A percentile compares a stretch with the other conserved stretches of the same genome.
These are phyloP conservation scores for Colletotrichum sansevieriae DNA, from an alignment of 2,329 filamentous ascomycete species.

Conservation along the genomic window DNA sequence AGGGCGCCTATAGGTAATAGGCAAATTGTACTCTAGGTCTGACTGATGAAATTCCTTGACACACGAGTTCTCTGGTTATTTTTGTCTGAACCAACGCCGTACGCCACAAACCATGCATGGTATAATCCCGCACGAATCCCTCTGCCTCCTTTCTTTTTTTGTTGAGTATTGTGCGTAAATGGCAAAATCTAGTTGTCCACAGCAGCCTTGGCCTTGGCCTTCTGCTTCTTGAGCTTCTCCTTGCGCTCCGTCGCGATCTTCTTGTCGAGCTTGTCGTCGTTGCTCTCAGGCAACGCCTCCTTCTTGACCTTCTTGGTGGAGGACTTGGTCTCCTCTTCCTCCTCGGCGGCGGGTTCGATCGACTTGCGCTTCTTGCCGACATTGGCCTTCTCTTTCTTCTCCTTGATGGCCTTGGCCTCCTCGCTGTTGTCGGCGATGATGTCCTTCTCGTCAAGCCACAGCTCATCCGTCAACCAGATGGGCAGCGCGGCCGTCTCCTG, in stretches of 20 bases:
- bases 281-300: slow-evolving; percentile 54
- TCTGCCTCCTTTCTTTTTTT: slow-evolving; percentile 4
- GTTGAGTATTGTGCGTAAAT: neutral
- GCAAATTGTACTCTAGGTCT: slow-evolving; percentile 39
- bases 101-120: slow-evolving; percentile 44
- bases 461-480: slow-evolving; percentile 93
- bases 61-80: slow-evolving; percentile 34
- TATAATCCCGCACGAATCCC: slow-evolving; percentile 38
- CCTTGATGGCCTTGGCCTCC: slow-evolving; percentile 60
- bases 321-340: slow-evolving; percentile 52
- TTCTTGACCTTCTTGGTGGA: slow-evolving; percentile 57
- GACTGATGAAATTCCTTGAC: slow-evolving; percentile 28
- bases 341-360: slow-evolving; percentile 48
- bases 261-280: slow-evolving; percentile 68
- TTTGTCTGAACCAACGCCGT: slow-evolving; percentile 42
- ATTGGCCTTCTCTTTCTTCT: slow-evolving; percentile 61
- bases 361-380: slow-evolving; percentile 76
- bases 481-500: slow-evolving; percentile 89
- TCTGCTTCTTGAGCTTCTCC: slow-evolving; percentile 69
- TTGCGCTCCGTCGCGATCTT: slow-evolving; percentile 70
- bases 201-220: slow-evolving; percentile 67
- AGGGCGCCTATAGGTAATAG: slow-evolving; percentile 4
- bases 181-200: slow-evolving; percentile 55
- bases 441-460: slow-evolving; percentile 85
- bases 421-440: slow-evolving; percentile 73